phyloP scores from a whole-genome alignment of 2,329 filamentous ascomycete species.

The Fusarium nurragi region DNA sequence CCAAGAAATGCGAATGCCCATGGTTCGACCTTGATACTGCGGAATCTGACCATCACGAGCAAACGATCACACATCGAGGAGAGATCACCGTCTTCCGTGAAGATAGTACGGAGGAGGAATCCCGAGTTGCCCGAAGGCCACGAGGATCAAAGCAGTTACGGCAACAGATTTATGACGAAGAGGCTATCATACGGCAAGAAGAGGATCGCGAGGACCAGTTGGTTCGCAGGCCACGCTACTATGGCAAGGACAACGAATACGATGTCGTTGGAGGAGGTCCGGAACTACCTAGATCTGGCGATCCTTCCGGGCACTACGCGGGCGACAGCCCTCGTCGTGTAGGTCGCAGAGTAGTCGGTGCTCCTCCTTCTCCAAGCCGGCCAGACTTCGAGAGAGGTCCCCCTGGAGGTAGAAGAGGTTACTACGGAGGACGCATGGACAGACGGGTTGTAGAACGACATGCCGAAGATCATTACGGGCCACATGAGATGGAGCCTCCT shows the following conservation, averaged over 20 bases:
- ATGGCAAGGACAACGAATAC: slow-evolving; percentile 55
- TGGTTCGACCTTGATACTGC: slow-evolving; percentile 74
- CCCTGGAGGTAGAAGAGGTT: slow-evolving; percentile 49
- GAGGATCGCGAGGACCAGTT: slow-evolving; percentile 58
- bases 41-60: slow-evolving; percentile 64
- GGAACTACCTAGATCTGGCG: slow-evolving; percentile 58
- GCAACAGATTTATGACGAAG: slow-evolving; percentile 56
- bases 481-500: slow-evolving; percentile 21
- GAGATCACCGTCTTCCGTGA: slow-evolving; percentile 38
- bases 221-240: slow-evolving; percentile 40
- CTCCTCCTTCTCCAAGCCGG: slow-evolving; percentile 38
- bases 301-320: slow-evolving; percentile 64
- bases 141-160: slow-evolving; percentile 41
- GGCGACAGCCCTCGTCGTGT: slow-evolving; percentile 65
- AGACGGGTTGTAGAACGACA: slow-evolving; percentile 62
- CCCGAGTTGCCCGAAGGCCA: slow-evolving; percentile 34
- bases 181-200: slow-evolving; percentile 55
- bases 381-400: slow-evolving; percentile 39
- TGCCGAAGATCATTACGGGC: slow-evolving; percentile 53
- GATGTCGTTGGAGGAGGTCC: slow-evolving; percentile 47
- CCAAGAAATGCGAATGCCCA: slow-evolving; percentile 85
- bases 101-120: slow-evolving; percentile 46
- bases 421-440: slow-evolving; percentile 59
- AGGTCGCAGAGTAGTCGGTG: slow-evolving; percentile 39
- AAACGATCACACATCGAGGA: slow-evolving; percentile 59